phyloP scores from a whole-genome alignment of 306 rosid genomes.

The Casuarina equisetifolia region DNA sequence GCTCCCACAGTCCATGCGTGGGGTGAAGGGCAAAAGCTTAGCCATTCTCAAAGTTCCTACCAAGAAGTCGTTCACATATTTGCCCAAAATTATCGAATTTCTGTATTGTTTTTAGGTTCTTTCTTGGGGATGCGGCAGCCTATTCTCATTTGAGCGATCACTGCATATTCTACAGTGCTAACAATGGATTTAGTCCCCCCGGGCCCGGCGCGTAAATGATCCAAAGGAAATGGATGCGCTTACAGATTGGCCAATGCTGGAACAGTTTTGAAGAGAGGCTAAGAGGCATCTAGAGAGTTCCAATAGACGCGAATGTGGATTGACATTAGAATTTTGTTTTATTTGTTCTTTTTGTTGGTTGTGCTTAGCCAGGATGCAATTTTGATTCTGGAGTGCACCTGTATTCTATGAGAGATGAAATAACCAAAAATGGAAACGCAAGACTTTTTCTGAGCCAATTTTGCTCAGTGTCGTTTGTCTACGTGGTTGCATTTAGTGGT shows the following conservation, averaged over 20 bases:
- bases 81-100: background rate
- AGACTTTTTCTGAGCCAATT: background rate
- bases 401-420: slow-evolving; percentile 23
- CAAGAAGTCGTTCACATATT: background rate
- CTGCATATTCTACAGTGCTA: background rate
- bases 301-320: background rate
- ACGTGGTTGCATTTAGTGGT: background rate
- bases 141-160: background rate
- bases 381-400: slow-evolving; percentile 39
- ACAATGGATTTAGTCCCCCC: slow-evolving; percentile 5
- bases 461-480: background rate
- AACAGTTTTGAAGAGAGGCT: slow-evolving; percentile 53
- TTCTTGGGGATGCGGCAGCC: background rate
- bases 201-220: slow-evolving; percentile 30
- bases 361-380: slow-evolving; percentile 39
- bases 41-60: background rate
- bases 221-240: slow-evolving; percentile 15
- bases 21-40: background rate
- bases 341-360: slow-evolving; percentile 23
- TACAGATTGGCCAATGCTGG: slow-evolving; percentile 34
- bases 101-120: background rate
- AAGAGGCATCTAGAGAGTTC: slow-evolving; percentile 25
- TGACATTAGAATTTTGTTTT: slow-evolving; percentile 29
- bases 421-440: slow-evolving; percentile 1
- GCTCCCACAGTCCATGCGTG: background rate